Percentiles rank a stretch among this genome's conserved stretches.
Evolutionary conservation across 2,329 filamentous ascomycete species (phyloP).

Genomic region (Eutypella sp.): DNA sequence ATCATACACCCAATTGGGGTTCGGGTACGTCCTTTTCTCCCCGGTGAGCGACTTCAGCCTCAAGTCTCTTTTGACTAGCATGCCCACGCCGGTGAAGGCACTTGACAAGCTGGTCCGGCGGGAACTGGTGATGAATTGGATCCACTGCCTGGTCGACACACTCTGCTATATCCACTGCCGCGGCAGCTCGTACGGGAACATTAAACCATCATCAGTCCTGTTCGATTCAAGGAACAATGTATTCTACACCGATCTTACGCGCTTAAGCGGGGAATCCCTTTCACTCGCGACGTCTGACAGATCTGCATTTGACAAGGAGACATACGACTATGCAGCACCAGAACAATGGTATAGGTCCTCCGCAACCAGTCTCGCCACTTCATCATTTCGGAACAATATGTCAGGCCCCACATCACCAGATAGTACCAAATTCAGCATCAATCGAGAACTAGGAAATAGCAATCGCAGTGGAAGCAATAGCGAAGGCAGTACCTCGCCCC

Average conservation of each 20-base stretch:
- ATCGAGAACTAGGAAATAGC: slow-evolving; percentile 20
- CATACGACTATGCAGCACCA: slow-evolving; percentile 68
- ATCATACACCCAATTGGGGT: slow-evolving; percentile 61
- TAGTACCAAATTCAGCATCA: slow-evolving; percentile 33
- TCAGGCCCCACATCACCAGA: slow-evolving; percentile 30
- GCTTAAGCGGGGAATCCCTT: slow-evolving; percentile 39
- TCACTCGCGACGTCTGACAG: slow-evolving; percentile 39
- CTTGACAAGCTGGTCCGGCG: slow-evolving; percentile 56
- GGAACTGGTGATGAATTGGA: slow-evolving; percentile 63
- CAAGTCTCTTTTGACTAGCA: slow-evolving; percentile 60
- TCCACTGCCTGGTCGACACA: slow-evolving; percentile 67
- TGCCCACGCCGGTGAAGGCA: slow-evolving; percentile 57
- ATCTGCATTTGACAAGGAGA: slow-evolving; percentile 57
- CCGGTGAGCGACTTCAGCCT: slow-evolving; percentile 63
- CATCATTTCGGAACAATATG: slow-evolving; percentile 26
- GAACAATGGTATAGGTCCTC: slow-evolving; percentile 53
- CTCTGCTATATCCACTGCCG: slow-evolving; percentile 62
- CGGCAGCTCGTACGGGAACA: slow-evolving; percentile 60
- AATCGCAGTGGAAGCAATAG: slow-evolving; percentile 1
- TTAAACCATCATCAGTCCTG: slow-evolving; percentile 66
- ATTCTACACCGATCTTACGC: slow-evolving; percentile 60
- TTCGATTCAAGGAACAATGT: slow-evolving; percentile 62
- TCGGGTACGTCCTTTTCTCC: slow-evolving; percentile 61
- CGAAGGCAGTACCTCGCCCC: slow-evolving; percentile 23
- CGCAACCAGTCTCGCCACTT: slow-evolving; percentile 22